These are phyloP conservation scores for Martensiomyces pterosporus DNA, from an alignment of 192 early-diverging fungal species.

Conservation along the genomic window DNA sequence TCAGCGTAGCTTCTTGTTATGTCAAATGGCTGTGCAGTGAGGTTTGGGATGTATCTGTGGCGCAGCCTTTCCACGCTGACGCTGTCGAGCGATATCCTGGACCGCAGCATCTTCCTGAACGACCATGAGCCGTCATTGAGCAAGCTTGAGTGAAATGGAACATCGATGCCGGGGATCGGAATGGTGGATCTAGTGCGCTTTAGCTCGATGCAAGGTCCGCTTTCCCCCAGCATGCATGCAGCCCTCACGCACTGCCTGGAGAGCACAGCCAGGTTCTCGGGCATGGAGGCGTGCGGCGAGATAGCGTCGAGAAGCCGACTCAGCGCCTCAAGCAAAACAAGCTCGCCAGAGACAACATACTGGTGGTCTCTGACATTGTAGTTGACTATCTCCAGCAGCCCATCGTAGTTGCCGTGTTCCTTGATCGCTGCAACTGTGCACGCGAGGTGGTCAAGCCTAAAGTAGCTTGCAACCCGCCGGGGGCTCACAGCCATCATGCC, in stretches of 20 bases:
- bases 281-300: slow-evolving; percentile 66
- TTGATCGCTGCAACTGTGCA: slow-evolving; percentile 54
- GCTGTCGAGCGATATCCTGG: slow-evolving; percentile 69
- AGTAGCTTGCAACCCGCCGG: slow-evolving; percentile 70
- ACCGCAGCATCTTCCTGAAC: slow-evolving; percentile 76
- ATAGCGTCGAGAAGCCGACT: slow-evolving; percentile 67
- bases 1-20: slow-evolving; percentile 70
- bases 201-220: slow-evolving; percentile 58
- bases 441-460: slow-evolving; percentile 78
- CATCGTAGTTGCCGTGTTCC: slow-evolving; percentile 58
- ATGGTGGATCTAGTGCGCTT: slow-evolving; percentile 85
- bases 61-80: slow-evolving; percentile 67
- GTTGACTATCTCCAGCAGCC: slow-evolving; percentile 91
- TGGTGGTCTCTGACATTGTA: slow-evolving; percentile 92
- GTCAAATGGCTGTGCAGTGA: slow-evolving; percentile 87
- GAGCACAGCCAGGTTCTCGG: slow-evolving; percentile 69
- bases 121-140: slow-evolving; percentile 79
- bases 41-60: slow-evolving; percentile 89
- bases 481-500: slow-evolving; percentile 94
- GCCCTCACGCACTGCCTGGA: slow-evolving; percentile 53
- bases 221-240: slow-evolving; percentile 13
- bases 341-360: slow-evolving; percentile 87
- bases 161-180: slow-evolving; percentile 87
- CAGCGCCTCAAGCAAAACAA: slow-evolving; percentile 72
- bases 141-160: slow-evolving; percentile 94